Percentiles rank a stretch among this genome's conserved stretches.
Evolutionary conservation across 2,329 filamentous ascomycete species (phyloP).

Genomic region (Alternaria burnsii): DNA sequence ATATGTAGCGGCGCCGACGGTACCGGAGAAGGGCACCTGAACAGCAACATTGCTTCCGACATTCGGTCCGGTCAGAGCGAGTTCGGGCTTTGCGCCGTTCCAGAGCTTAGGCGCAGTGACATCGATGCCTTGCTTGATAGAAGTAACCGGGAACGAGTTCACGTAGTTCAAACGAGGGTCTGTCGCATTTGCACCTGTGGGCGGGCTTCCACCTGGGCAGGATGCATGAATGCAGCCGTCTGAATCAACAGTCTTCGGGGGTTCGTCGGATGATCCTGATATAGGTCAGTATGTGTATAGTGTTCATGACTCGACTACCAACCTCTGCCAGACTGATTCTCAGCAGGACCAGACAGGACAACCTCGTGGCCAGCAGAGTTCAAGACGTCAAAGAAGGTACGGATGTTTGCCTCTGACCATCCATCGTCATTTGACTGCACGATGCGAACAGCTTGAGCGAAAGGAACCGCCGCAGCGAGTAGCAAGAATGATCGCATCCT

Average conservation of each 20-base stretch:
- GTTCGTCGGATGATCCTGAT: slow-evolving; percentile 62
- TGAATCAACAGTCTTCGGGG: slow-evolving; percentile 58
- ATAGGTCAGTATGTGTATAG: slow-evolving; percentile 12
- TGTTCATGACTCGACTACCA: slow-evolving; percentile 16
- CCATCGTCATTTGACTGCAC: slow-evolving; percentile 76
- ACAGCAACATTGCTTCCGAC: slow-evolving; percentile 67
- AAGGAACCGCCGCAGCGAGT: slow-evolving; percentile 35
- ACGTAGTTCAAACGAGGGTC: slow-evolving; percentile 73
- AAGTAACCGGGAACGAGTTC: slow-evolving; percentile 72
- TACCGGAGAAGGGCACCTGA: slow-evolving; percentile 68
- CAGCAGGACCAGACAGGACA: slow-evolving; percentile 71
- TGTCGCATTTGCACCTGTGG: slow-evolving; percentile 65
- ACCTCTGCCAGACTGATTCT: slow-evolving; percentile 72
- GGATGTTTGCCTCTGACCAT: slow-evolving; percentile 74
- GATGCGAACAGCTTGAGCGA: slow-evolving; percentile 43
- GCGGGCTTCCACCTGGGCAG: slow-evolving; percentile 65
- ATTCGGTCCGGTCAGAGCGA: slow-evolving; percentile 73
- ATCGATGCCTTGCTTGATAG: slow-evolving; percentile 70
- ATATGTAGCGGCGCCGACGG: slow-evolving; percentile 70
- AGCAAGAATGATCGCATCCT: slow-evolving; percentile 39
- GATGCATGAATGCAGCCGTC: slow-evolving; percentile 68
- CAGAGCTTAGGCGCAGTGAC: slow-evolving; percentile 64
- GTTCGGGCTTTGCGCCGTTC: slow-evolving; percentile 61
- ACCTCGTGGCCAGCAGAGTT: slow-evolving; percentile 66
- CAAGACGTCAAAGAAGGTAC: slow-evolving; percentile 66